These are phyloP conservation scores for Paraphoma chrysanthemicola DNA, from an alignment of 2,329 filamentous ascomycete genomes.

Conservation along the genomic window DNA sequence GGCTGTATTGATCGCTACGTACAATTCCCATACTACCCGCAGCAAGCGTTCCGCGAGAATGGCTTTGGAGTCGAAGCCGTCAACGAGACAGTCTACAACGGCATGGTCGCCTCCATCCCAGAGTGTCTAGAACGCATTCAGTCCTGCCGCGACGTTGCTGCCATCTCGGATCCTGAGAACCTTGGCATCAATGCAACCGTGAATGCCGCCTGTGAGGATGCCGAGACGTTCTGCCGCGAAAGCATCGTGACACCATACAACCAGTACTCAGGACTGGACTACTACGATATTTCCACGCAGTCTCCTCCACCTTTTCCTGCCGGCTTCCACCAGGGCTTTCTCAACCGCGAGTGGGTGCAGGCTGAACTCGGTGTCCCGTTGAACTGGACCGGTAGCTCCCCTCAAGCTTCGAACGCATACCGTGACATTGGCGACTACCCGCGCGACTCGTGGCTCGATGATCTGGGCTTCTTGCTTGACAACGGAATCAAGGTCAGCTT, in stretches of 20 bases:
- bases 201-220: slow-evolving; percentile 57
- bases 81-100: slow-evolving; percentile 22
- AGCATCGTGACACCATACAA: slow-evolving; percentile 25
- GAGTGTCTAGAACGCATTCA: slow-evolving; percentile 22
- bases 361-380: slow-evolving; percentile 14
- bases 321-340: slow-evolving; percentile 15
- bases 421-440: slow-evolving; percentile 51
- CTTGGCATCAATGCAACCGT: slow-evolving; percentile 20
- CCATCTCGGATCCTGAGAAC: slow-evolving; percentile 47
- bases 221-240: slow-evolving; percentile 54
- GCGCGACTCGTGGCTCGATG: slow-evolving; percentile 51
- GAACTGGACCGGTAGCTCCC: slow-evolving; percentile 22
- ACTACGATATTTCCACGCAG: slow-evolving; percentile 26
- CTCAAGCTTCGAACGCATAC: slow-evolving; percentile 26
- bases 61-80: slow-evolving; percentile 16
- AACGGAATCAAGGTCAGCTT: slow-evolving; percentile 31
- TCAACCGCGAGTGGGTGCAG: slow-evolving; percentile 21
- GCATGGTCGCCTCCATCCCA: slow-evolving; percentile 18
- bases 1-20: slow-evolving; percentile 16
- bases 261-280: slow-evolving; percentile 20
- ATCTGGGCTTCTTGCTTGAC: slow-evolving; percentile 60
- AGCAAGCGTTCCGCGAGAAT: slow-evolving; percentile 17
- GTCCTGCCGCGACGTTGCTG: slow-evolving; percentile 18
- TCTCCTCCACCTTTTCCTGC: slow-evolving; percentile 33
- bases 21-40: slow-evolving; percentile 15